phyloP scores from a whole-genome alignment of 225 moss, liverwort and hornwort genomes.

The Bryum argenteum region DNA sequence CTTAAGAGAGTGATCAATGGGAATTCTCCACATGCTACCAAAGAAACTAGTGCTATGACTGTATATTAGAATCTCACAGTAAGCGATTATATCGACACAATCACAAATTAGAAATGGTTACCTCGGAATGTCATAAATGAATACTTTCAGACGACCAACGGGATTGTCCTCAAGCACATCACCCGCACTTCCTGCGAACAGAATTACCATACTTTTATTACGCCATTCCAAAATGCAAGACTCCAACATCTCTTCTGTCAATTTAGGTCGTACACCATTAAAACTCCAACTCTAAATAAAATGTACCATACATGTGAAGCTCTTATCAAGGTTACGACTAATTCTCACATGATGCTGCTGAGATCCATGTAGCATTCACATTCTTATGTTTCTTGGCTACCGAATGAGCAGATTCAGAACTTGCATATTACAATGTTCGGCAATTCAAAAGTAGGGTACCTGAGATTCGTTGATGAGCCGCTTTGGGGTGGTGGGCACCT shows the following conservation, averaged over 20 bases:
- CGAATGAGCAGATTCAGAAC: no score
- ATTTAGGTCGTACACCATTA: no score
- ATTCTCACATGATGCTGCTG: no score
- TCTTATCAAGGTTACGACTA: no score
- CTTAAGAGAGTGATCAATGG: neutral
- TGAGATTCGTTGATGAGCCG: conserved; percentile 48
- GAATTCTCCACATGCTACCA: neutral
- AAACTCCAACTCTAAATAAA: no score
- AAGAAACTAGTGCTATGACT: no score
- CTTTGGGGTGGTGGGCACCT: conserved; percentile 26
- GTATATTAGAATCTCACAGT: neutral
- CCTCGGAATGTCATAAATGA: conserved; percentile 79
- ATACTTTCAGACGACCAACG: conserved; percentile 85
- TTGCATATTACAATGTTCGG: no score
- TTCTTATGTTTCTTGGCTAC: no score
- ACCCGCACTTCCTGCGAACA: conserved; percentile 72
- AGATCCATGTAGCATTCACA: no score
- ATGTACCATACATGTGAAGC: no score
- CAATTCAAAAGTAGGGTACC: conserved; percentile 27
- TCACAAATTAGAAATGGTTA: conserved; percentile 6
- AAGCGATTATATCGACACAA: neutral
- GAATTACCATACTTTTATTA: neutral
- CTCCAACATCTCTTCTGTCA: no score
- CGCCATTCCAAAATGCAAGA: no score
- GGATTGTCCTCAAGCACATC: conserved; percentile 95